Evolutionary conservation across 2,329 filamentous ascomycete genomes (phyloP), one percentile per base, ranked within the genome.

Genomic region (Monosporascus sp.): DNA sequence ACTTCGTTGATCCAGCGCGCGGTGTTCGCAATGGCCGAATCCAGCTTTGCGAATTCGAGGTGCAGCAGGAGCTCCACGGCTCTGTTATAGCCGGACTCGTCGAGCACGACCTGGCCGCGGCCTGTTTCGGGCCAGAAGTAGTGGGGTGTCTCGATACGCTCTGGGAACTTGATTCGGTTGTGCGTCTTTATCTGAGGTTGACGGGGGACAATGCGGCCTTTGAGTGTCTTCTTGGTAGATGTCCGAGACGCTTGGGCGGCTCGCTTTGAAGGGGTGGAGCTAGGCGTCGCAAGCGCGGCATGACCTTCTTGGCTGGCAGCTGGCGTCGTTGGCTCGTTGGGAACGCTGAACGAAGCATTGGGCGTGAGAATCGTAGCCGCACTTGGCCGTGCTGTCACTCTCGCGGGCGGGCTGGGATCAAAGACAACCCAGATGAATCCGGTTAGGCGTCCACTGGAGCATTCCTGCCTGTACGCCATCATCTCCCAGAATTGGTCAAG

Each of bases 401-500:
- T 47, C 9, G 55, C 45, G 18, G 52, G 24, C 34, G 49, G 37
- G 18, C 64, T 55, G 9, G 83, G 78, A 36, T 90, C 86, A 59
- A 97, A 88, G 0, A 97, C 86, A 25, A 97, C 74, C 93, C 95
- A 99, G 25, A 97, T 79, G 61, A 99, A 99, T 0, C 95, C 95
- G 0, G 96, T 95, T 65, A 96, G 79, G 18, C 92, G 81, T 0
- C 94, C 95, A 36, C 91, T 90, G 1, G 92, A 96, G 65, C 94
- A 99, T 66, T 99, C 94, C 68, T 97, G 94, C 52, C 94, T 80
- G 66, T 89, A 97, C 0, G 92, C 87, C 93, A 99, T 97, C 80
- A 96, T 88, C 57, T 99, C 94, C 94, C 94, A 99, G 65, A 99
- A 99, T 60, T 92, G 85, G n/a, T 92, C 89, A 41, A 99, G 74